phyloP scores from a whole-genome alignment of 1,284 basidiomycete species.

The Porodaedalea pini region DNA sequence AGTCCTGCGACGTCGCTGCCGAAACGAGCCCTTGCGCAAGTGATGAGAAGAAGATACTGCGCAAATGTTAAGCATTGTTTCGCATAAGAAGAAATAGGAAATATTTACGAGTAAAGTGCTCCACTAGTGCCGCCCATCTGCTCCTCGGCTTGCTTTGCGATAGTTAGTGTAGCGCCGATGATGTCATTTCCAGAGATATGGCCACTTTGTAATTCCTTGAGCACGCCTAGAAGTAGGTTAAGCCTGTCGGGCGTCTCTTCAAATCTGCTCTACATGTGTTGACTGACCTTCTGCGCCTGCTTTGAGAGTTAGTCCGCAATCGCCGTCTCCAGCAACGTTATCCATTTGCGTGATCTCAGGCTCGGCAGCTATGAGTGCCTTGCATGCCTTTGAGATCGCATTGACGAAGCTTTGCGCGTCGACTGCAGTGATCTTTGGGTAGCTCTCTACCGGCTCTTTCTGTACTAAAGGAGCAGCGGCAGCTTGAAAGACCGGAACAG shows the following conservation, averaged over 20 bases:
- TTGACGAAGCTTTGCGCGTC: conserved; percentile 50
- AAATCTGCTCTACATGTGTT: conserved; percentile 25
- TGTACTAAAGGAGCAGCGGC: conserved; percentile 20
- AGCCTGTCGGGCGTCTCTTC: no score
- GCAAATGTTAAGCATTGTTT: neutral
- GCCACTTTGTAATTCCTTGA: conserved; percentile 45
- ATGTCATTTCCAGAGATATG: conserved; percentile 61
- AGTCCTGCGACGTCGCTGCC: conserved; percentile 33
- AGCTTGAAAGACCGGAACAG: conserved; percentile 27
- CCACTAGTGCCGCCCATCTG: conserved; percentile 93
- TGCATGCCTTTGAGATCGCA: conserved; percentile 62
- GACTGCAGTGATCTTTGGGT: conserved; percentile 35
- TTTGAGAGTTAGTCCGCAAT: conserved; percentile 85
- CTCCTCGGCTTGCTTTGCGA: conserved; percentile 77
- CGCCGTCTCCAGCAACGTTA: conserved; percentile 70
- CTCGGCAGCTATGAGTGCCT: conserved; percentile 73
- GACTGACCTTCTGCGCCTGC: conserved; percentile 52
- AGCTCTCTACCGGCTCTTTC: conserved; percentile 21
- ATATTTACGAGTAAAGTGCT: conserved; percentile 80
- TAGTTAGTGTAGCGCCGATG: conserved; percentile 58
- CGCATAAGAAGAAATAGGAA: neutral
- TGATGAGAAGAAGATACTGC: conserved; percentile 83
- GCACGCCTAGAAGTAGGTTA: no score
- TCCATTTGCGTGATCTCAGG: conserved; percentile 89
- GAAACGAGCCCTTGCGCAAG: conserved; percentile 74